Conservation (phyloP, 1,139 yeast species). For the Candida glucosophila region DNA sequence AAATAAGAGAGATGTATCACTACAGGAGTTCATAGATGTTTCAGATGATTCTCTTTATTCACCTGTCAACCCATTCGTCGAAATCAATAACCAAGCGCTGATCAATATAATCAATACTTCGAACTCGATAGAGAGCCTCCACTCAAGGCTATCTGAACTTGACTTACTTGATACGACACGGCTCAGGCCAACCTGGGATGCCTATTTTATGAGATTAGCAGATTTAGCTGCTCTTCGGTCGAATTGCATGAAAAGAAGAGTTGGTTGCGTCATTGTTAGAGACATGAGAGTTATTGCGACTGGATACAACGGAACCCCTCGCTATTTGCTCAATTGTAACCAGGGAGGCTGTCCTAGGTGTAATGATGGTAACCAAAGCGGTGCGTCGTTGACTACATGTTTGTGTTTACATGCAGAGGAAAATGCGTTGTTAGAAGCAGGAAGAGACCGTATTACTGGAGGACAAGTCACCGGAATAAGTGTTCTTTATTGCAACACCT, state of each 20-base stretch:
- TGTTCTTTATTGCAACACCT: conserved; percentile 87
- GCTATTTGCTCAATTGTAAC: conserved; percentile 79
- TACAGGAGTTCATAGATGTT: conserved; percentile 35
- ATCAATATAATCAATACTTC: conserved; percentile 58
- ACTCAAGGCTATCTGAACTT: conserved; percentile 43
- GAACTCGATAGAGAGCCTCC: conserved; percentile 36
- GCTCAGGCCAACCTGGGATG: conserved; percentile 91
- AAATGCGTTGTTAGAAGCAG: conserved; percentile 89
- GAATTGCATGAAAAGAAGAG: conserved; percentile 95
- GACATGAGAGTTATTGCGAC: conserved; percentile 87
- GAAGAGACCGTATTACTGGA: conserved; percentile 64
- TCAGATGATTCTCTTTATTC: conserved; percentile 40
- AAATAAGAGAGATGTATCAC: conserved; percentile 9
- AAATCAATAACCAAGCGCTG: conserved; percentile 48
- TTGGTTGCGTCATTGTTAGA: conserved; percentile 89
- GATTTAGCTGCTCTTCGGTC: conserved; percentile 87
- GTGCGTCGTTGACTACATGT: conserved; percentile 63
- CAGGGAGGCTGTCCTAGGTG: conserved; percentile 94
- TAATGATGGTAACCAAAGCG: conserved; percentile 60
- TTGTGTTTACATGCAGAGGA: conserved; percentile 95
- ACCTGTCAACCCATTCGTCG: conserved; percentile 29
- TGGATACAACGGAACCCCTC: conserved; percentile 96
- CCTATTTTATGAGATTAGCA: conserved; percentile 88
- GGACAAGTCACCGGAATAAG: conserved; percentile 24
- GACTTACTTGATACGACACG: conserved; percentile 51